Percentiles rank a stretch among this genome's conserved stretches.
Conservation (phyloP, 2,329 filamentous ascomycete genomes). For the Graphilbum fragrans region DNA sequence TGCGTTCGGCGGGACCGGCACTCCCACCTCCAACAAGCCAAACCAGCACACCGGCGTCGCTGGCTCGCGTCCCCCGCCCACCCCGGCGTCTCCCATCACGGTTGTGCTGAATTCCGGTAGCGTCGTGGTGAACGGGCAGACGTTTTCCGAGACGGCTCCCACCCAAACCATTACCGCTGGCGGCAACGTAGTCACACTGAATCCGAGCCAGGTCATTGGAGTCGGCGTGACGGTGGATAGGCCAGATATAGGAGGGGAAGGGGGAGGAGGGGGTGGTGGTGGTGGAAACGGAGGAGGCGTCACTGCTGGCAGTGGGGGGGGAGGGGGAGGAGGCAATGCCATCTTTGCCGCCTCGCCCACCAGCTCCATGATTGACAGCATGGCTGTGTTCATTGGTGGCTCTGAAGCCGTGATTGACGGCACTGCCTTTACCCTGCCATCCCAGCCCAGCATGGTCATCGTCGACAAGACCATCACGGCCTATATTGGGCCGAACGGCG, state of each 20-base stretch:
- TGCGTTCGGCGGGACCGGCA: too few species aligned
- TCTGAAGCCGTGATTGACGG: conserved; percentile 28
- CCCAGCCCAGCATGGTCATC: conserved; percentile 21
- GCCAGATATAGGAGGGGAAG: too few species aligned
- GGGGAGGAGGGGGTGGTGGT: too few species aligned
- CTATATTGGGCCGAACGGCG: conserved; percentile 19
- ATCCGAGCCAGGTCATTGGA: conserved; percentile 31
- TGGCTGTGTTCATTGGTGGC: conserved; percentile 29
- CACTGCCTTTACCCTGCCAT: conserved; percentile 28
- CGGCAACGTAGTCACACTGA: conserved; percentile 30
- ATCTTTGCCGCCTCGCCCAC: conserved; percentile 22
- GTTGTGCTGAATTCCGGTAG: conserved; percentile 30
- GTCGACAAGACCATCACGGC: conserved; percentile 21
- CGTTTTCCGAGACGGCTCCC: conserved; percentile 21
- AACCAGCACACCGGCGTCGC: too few species aligned
- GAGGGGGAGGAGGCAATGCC: conserved; percentile 2
- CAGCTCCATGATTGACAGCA: conserved; percentile 23
- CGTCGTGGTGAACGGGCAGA: conserved; percentile 35
- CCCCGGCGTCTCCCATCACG: conserved; percentile 17
- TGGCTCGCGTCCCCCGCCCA: too few species aligned
- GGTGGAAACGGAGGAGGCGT: conserved; percentile 16
- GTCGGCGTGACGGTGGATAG: conserved; percentile 30
- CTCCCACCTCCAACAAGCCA: too few species aligned
- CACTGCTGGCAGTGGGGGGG: conserved; percentile 13
- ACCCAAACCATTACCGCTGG: conserved; percentile 16